Percentiles rank a stretch among this genome's conserved stretches.
These are phyloP conservation scores for Penicillium sclerotigenum DNA, from an alignment of 2,329 filamentous ascomycete species.

Conservation along the genomic window DNA sequence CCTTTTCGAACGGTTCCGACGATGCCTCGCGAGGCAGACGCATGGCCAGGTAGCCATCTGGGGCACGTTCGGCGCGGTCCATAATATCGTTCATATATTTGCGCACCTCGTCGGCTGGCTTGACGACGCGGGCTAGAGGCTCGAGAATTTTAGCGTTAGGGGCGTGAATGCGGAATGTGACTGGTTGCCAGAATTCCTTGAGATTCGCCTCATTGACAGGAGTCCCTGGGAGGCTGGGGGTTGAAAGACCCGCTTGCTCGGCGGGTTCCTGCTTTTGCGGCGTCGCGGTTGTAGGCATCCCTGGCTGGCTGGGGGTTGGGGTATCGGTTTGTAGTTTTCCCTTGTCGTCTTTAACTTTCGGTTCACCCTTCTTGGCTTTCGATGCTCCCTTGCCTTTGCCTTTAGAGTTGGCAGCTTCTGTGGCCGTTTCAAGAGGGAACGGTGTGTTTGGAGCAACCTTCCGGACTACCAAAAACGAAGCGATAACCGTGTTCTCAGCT, in stretches of 20 bases:
- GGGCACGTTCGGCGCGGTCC: slow-evolving; percentile 54
- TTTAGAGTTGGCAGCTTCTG: slow-evolving; percentile 30
- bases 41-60: slow-evolving; percentile 55
- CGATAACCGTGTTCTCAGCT: slow-evolving; percentile 45
- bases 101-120: slow-evolving; percentile 51
- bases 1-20: slow-evolving; percentile 29
- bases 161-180: slow-evolving; percentile 57
- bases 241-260: background rate
- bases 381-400: slow-evolving; percentile 30
- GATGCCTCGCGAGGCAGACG: slow-evolving; percentile 49
- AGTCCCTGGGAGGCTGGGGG: slow-evolving; percentile 9
- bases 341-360: slow-evolving; percentile 25
- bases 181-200: slow-evolving; percentile 50
- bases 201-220: slow-evolving; percentile 25
- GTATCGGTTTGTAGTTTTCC: slow-evolving; percentile 15
- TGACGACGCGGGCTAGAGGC: slow-evolving; percentile 55
- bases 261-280: slow-evolving; percentile 16
- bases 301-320: slow-evolving; percentile 9
- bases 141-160: slow-evolving; percentile 53
- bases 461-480: slow-evolving; percentile 47
- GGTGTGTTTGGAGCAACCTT: slow-evolving; percentile 41
- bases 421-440: slow-evolving; percentile 36
- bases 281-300: slow-evolving; percentile 14
- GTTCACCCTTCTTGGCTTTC: slow-evolving; percentile 41
- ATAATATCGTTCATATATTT: slow-evolving; percentile 58